phyloP scores from a whole-genome alignment of 2,329 filamentous ascomycete genomes.

The Tolypocladium inflatum region DNA sequence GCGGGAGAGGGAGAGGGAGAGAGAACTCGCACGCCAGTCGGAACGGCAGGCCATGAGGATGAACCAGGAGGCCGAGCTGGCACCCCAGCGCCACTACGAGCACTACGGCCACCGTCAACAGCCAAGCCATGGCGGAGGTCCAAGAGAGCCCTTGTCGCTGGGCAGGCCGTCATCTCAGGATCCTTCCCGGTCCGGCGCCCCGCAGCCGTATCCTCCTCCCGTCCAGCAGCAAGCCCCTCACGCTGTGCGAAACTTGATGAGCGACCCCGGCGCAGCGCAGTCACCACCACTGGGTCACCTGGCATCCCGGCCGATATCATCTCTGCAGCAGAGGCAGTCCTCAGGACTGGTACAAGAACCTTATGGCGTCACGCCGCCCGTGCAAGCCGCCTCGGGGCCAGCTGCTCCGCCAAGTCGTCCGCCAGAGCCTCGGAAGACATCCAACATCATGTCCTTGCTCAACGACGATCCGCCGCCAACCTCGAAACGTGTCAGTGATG shows the following conservation, averaged over 20 bases:
- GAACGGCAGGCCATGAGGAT: constrained; percentile 25
- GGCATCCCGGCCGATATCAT: constrained; percentile 26
- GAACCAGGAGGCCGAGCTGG: constrained; percentile 42
- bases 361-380: constrained; percentile 17
- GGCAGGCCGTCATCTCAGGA: constrained; percentile 31
- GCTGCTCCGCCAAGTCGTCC: constrained; percentile 27
- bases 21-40: constrained; percentile 16
- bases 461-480: constrained; percentile 47
- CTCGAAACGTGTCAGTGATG: constrained; percentile 42
- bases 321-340: constrained; percentile 24
- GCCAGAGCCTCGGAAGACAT: constrained; percentile 47
- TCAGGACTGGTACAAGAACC: constrained; percentile 19
- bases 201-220: constrained; percentile 18
- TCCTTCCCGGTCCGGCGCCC: constrained; percentile 27
- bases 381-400: constrained; percentile 18
- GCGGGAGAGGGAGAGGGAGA: constrained; percentile 14
- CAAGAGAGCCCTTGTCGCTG: constrained; percentile 31
- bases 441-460: constrained; percentile 52
- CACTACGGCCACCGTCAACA: constrained; percentile 30
- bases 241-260: constrained; percentile 28
- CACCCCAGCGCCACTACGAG: constrained; percentile 33
- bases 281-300: constrained; percentile 30
- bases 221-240: constrained; percentile 28
- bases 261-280: constrained; percentile 25
- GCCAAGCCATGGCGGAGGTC: constrained; percentile 24